These are phyloP conservation scores for Scheffersomyces amazonensis DNA, from an alignment of 805 yeast genomes.

Conservation along the genomic window DNA sequence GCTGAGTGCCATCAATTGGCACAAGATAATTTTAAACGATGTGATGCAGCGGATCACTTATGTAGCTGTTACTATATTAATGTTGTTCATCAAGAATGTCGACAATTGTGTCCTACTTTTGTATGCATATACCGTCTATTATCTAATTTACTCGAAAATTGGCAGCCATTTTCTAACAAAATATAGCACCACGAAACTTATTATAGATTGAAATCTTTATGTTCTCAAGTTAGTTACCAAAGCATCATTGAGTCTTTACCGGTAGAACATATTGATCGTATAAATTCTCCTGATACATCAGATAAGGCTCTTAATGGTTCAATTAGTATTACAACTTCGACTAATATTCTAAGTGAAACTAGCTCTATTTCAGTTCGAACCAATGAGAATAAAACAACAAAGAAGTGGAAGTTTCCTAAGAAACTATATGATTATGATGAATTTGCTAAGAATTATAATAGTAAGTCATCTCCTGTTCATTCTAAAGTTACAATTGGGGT, in stretches of 20 bases:
- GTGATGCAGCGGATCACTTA: constrained; percentile 1
- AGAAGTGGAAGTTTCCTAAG: neutral
- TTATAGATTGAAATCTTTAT: constrained; percentile 1
- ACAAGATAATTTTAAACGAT: constrained; percentile 1
- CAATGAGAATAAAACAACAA: neutral
- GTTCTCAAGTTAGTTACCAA: neutral
- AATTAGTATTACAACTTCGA: neutral
- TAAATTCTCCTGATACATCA: neutral
- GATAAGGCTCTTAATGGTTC: neutral
- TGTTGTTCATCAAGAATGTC: constrained; percentile 4
- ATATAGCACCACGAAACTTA: constrained; percentile 8
- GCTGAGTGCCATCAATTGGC: constrained; percentile 5
- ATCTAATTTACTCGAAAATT: too few relatives aligned
- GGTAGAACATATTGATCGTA: neutral
- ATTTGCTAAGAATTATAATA: too few relatives aligned
- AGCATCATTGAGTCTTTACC: neutral
- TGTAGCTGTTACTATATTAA: constrained; percentile 7
- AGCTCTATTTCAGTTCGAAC: neutral
- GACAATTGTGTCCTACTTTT: constrained; percentile 5
- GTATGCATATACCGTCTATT: constrained; percentile 3
- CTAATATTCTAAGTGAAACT: neutral
- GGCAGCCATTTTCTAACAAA: neutral
- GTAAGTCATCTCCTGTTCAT: neutral
- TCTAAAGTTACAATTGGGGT: neutral
- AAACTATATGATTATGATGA: neutral